Evolutionary conservation across 495 filamentous ascomycete species (phyloP).

Genomic region (Bryoglossum gracile): DNA sequence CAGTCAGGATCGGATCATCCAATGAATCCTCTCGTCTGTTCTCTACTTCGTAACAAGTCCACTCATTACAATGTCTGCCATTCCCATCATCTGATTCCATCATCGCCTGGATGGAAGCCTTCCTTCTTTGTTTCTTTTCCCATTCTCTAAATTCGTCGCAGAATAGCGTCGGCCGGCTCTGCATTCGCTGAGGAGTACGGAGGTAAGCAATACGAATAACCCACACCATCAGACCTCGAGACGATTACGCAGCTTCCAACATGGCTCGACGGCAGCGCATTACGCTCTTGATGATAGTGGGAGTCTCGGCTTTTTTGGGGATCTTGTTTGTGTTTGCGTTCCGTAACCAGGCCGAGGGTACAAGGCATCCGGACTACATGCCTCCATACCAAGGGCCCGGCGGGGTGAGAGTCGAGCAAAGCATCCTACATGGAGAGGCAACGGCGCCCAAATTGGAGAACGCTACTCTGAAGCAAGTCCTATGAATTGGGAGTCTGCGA

Average conservation of each 20-base stretch:
- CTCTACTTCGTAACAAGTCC: no score
- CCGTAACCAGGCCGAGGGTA: constrained; percentile 11
- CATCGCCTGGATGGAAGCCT: neutral
- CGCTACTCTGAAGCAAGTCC: constrained; percentile 73
- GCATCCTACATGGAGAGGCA: constrained; percentile 60
- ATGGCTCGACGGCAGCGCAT: constrained; percentile 42
- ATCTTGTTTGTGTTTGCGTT: constrained; percentile 33
- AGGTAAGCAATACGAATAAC: constrained; percentile 2
- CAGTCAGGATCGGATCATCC: neutral
- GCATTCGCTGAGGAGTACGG: neutral
- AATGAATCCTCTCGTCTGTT: no score
- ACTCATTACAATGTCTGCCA: no score
- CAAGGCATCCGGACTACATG: constrained; percentile 16
- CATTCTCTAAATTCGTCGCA: neutral
- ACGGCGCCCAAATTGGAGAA: constrained; percentile 90
- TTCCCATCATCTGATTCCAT: neutral
- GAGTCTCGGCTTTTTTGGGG: constrained; percentile 29
- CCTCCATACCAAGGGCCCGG: constrained; percentile 24
- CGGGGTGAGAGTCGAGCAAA: constrained; percentile 27
- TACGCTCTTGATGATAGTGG: constrained; percentile 30
- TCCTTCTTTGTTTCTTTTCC: neutral
- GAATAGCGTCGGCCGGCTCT: neutral
- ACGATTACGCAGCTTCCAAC: neutral
- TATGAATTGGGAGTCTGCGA: neutral
- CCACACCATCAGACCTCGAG: neutral